phyloP scores from a whole-genome alignment of 2,329 filamentous ascomycete genomes.

The Trichoderma sp. region DNA sequence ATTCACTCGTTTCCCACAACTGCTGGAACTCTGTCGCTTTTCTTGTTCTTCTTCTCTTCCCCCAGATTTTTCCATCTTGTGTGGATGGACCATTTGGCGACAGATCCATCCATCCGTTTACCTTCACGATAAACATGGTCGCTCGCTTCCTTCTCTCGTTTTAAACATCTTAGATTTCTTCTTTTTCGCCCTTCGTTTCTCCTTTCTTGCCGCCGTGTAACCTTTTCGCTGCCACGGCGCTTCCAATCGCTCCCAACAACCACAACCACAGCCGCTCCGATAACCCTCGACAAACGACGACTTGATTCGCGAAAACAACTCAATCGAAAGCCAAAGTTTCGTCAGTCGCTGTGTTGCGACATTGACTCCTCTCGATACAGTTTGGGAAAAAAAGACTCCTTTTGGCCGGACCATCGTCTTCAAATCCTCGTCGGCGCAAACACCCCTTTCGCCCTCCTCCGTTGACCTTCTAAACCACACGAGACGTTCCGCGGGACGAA shows the following conservation, averaged over 20 bases:
- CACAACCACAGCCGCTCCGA: neutral
- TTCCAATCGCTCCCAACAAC: slow-evolving; percentile 5
- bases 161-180: neutral
- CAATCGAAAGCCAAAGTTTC: neutral
- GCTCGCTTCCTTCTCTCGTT: slow-evolving; percentile 19
- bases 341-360: neutral
- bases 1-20: neutral
- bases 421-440: neutral
- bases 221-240: neutral
- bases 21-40: neutral
- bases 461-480: neutral
- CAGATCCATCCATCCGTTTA: slow-evolving; percentile 17
- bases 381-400: neutral
- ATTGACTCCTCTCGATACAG: neutral
- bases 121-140: slow-evolving; percentile 17
- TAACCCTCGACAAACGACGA: neutral
- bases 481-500: slow-evolving; percentile 21
- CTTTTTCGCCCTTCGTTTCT: neutral
- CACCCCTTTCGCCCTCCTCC: neutral
- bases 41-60: neutral
- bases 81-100: slow-evolving; percentile 18
- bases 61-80: slow-evolving; percentile 17
- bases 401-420: slow-evolving; percentile 17
- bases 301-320: neutral
- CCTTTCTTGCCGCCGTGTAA: neutral